Evolutionary conservation across 108 stramenopile species (phyloP), one percentile per base, ranked within the genome.

Genomic region (Skeletonema costatum): DNA sequence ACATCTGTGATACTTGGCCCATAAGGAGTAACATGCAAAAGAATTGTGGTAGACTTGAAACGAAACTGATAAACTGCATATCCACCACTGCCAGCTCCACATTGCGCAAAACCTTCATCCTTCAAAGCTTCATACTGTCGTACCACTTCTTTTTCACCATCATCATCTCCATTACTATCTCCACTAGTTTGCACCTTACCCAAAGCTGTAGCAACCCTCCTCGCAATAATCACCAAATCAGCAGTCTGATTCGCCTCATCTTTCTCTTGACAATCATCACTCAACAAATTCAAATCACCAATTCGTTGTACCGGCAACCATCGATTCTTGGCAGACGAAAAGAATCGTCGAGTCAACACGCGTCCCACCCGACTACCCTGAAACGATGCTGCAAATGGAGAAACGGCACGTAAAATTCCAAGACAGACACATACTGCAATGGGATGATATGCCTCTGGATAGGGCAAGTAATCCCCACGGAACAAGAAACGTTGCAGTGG

Each of bases 11-110:
- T 87, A 42, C 81, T 80, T 30, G 92, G 92, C 4, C 92, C 92
- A 66, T 93, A 89, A 0, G 92, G 92, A 14, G 92, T 89, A 8
- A 87, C 41, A 73, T 93, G 89, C 4, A 93, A 71, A 2, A 82
- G 60, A 12, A 92, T 48, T 25, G 77, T 70, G 32, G 56, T 66
- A 2, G 78, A 71, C 10, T 35, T 56, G 5, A 42, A 56, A 0
- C 31, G 61, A n/a, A 64, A 66, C 17, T 75, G 63, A 69, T 93
- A 93, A 14, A 87, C 81, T 36, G 86, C 80, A 68, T 90, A 90
- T 10, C 92, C 89, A 60, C 84, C 85, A 53, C 46, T 32, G 32
- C 88, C 88, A 62, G 76, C 38, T 30, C 85, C 88, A 39, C 84
- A n/a, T 8, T 81, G 48, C 6, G 71, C 25, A 74, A 78, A 83